Conservation (phyloP, 2,329 filamentous ascomycete species). For the Trichoderma sp. region DNA sequence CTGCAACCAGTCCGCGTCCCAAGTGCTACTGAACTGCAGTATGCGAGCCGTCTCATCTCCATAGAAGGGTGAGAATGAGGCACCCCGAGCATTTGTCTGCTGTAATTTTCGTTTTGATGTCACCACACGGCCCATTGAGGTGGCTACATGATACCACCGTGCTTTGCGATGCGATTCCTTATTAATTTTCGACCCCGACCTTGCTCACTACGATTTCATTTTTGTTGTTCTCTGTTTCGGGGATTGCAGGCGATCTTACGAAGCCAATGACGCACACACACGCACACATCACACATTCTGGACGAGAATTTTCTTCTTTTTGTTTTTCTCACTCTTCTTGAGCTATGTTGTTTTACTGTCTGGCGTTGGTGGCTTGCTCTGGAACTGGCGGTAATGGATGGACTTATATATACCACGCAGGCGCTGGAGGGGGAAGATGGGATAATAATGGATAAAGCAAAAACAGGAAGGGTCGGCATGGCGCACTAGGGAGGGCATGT, state of each 20-base stretch:
- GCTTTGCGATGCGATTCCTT: not conserved
- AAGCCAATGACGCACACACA: constrained; percentile 23
- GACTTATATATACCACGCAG: constrained; percentile 23
- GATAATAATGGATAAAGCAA: not conserved
- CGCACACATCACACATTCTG: constrained; percentile 20
- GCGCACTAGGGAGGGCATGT: not conserved
- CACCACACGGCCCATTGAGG: not conserved
- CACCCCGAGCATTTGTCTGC: not conserved
- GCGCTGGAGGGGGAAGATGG: constrained; percentile 4
- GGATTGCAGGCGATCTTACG: constrained; percentile 21
- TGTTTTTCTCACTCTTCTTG: constrained; percentile 1
- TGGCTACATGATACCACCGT: not conserved
- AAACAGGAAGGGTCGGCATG: not conserved
- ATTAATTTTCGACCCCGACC: constrained; percentile 1
- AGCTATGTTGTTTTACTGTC: constrained; percentile 22
- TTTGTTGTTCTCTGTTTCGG: not conserved
- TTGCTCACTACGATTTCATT: not conserved
- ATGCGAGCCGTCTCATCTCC: constrained; percentile 34
- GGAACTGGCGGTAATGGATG: constrained; percentile 25
- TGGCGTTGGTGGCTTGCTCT: constrained; percentile 28
- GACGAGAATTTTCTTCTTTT: constrained; percentile 12
- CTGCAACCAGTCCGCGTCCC: constrained; percentile 5
- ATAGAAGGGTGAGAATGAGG: constrained; percentile 33
- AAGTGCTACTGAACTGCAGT: constrained; percentile 28
- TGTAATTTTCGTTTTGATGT: not conserved